Evolutionary conservation across 805 yeast genomes (phyloP), one percentile per base, ranked within the genome.

Genomic region (Candida xiaguanensis): DNA sequence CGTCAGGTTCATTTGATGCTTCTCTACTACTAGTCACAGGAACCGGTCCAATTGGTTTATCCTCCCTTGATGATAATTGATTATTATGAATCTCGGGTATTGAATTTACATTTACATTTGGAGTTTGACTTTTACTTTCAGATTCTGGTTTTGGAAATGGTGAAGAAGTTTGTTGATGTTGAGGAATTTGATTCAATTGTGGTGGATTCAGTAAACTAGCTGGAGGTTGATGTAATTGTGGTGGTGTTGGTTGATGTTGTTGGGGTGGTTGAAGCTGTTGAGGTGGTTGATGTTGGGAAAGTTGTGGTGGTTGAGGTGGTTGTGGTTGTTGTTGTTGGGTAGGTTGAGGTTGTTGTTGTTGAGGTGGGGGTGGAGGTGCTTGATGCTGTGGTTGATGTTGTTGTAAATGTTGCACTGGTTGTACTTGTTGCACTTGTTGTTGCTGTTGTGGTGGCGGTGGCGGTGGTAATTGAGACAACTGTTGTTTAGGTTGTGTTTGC

Each of bases 401-500:
- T 11, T 11, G 20, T 13, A 20, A 20, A 14, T 20, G 34, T 14
- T 26, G 39, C 14, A 15, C 9, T 13, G 18, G 23, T 25, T 9
- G 20, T 18, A 22, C 13, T 24, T 39, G 43, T 16, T 35, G 44
- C 16, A 32, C 42, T 24, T 35, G 42, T 13, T 33, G 36, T 13
- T 24, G 47, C 33, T 43, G 34, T 22, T 43, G 50, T 14, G 39
- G 52, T 8, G 11, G 36, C 3, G 19, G 36, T 34, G 16, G 44
- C 16, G 20, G 36, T 8, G 38, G 35, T 23, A 15, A 27, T 35
- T 34, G 40, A 26, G 36, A 36, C 15, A 17, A 25, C 16, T 14
- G 44, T 6, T 23, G 48, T 22, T 28, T 40, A 9, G 41, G 52
- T 18, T 30, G 51, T 24, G 38, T 53, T 12, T 36, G 52, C 15